Evolutionary conservation across 768 basidiomycete genomes (phyloP).

Genomic region (Mycena pura): DNA sequence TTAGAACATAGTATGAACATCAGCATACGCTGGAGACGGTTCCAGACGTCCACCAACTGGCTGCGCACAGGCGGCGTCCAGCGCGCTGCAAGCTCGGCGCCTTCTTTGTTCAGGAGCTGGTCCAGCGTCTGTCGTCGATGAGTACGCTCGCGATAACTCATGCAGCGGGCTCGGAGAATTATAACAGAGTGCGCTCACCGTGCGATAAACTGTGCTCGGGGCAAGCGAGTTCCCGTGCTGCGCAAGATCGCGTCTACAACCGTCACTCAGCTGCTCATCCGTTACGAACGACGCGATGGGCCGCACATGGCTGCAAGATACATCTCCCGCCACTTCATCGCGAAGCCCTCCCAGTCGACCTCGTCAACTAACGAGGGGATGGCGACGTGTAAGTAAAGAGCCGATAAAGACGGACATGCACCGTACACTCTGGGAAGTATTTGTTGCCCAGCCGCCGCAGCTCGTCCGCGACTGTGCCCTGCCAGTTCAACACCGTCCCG

Average conservation of each 20-base stretch:
- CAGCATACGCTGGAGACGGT: slow-evolving; percentile 6
- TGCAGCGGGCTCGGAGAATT: too few species aligned
- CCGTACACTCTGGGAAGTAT: slow-evolving; percentile 4
- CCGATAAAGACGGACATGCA: neutral
- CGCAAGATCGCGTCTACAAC: slow-evolving; percentile 16
- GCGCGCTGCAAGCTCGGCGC: neutral
- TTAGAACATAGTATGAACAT: neutral
- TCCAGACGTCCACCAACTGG: slow-evolving; percentile 21
- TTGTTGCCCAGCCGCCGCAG: slow-evolving; percentile 7
- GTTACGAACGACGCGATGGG: neutral
- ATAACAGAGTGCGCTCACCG: neutral
- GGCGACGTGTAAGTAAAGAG: neutral
- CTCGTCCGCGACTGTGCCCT: slow-evolving; percentile 17
- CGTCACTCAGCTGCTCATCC: neutral
- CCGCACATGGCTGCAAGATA: slow-evolving; percentile 17
- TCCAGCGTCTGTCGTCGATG: too few species aligned
- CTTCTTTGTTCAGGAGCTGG: slow-evolving; percentile 12
- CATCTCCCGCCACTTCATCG: slow-evolving; percentile 18
- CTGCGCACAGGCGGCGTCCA: slow-evolving; percentile 20
- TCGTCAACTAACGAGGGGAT: neutral
- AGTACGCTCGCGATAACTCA: too few species aligned
- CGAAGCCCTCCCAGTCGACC: slow-evolving; percentile 19
- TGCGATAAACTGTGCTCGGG: slow-evolving; percentile 14
- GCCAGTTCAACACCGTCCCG: slow-evolving; percentile 24
- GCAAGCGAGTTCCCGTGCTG: slow-evolving; percentile 14